Base-by-base conservation (phyloP, 208 protist species). In the Polymyxa betae region DNA sequence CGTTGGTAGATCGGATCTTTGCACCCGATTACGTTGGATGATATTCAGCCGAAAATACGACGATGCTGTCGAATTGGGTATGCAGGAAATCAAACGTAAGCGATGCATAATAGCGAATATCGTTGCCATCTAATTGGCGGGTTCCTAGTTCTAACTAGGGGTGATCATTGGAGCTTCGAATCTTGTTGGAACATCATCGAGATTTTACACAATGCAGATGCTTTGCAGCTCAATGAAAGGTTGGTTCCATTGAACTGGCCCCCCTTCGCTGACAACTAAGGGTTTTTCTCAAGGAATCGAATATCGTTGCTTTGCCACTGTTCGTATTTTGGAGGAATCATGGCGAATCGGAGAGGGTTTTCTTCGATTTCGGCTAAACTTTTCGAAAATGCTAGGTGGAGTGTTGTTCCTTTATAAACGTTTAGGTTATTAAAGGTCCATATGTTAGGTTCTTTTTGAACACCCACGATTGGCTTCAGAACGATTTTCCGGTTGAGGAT, bases 261-360 rank as follows among this genome's bases (percentile, higher is more conserved):
- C 49, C 5, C 49, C 49, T 29, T 60, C 49, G 49, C 49, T 29
- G 49, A 24, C 5, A 60, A 29, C 12, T 24, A 5, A 60, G 24
- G 49, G 24, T 29, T 24, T 5, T 60, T 24, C 24, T 60, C 12
- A 60, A 82, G 72, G 72, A 12, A 82, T 12, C 72, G 72, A 35
- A 16, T 35, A 5, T 20, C 5, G 16, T n/a, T 82, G 72, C 72
- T 82, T n/a, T 82, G 72, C 72, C 35, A 82, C n/a, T 82, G 72
- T 35, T 82, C 72, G n/a, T 82, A 82, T 43, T 5, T 82, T 5
- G 72, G 72, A 35, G 72, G 35, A 5, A 5, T 82, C 12, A 43
- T 82, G 12, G 72, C 72, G 16, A 35, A 35, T 12, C 5, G 72
- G 35, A 35, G n/a, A 35, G 72, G 72, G n/a, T 43, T 40, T 35